A percentile compares a stretch with the other conserved stretches of the same genome.
Evolutionary conservation across 2,329 filamentous ascomycete species (phyloP).

Genomic region (Beauveria scarabaeidicola): DNA sequence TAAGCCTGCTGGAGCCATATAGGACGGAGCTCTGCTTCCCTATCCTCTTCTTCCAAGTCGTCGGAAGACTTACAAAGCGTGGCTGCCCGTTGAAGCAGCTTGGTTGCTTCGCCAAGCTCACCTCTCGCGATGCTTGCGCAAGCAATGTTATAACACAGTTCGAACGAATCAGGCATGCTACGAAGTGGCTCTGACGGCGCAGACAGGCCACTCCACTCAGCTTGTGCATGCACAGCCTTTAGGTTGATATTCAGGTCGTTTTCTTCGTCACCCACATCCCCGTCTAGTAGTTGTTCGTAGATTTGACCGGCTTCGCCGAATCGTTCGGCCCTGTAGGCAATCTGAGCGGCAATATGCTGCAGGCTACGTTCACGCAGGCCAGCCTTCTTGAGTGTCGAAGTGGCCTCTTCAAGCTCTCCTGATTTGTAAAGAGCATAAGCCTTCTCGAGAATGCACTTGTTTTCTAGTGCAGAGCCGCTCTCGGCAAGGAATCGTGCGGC

Average conservation of each 20-base stretch:
- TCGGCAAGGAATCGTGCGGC: slow-evolving; percentile 61
- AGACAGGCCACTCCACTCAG: slow-evolving; percentile 56
- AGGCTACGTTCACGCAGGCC: slow-evolving; percentile 27
- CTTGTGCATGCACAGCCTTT: slow-evolving; percentile 63
- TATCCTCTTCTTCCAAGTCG: slow-evolving; percentile 66
- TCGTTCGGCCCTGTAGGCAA: slow-evolving; percentile 65
- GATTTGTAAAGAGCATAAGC: slow-evolving; percentile 80
- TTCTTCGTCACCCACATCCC: slow-evolving; percentile 49
- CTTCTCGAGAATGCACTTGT: slow-evolving; percentile 57
- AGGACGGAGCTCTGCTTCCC: slow-evolving; percentile 62
- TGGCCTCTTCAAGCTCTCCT: slow-evolving; percentile 60
- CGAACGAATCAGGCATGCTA: slow-evolving; percentile 66
- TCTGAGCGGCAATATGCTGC: slow-evolving; percentile 53
- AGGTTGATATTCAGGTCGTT: slow-evolving; percentile 71
- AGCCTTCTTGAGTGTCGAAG: slow-evolving; percentile 30
- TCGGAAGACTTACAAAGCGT: slow-evolving; percentile 66
- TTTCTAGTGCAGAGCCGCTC: slow-evolving; percentile 51
- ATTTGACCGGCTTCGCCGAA: slow-evolving; percentile 58
- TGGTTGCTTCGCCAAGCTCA: slow-evolving; percentile 54
- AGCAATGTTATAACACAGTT: slow-evolving; percentile 73
- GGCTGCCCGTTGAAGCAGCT: slow-evolving; percentile 60
- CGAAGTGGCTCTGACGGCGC: slow-evolving; percentile 34
- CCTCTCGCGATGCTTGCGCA: slow-evolving; percentile 64
- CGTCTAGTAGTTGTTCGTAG: slow-evolving; percentile 50
- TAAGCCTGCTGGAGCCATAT: slow-evolving; percentile 72